Conservation (phyloP, 176 grass and related monocot genomes). For the Saccharum officinarum region DNA sequence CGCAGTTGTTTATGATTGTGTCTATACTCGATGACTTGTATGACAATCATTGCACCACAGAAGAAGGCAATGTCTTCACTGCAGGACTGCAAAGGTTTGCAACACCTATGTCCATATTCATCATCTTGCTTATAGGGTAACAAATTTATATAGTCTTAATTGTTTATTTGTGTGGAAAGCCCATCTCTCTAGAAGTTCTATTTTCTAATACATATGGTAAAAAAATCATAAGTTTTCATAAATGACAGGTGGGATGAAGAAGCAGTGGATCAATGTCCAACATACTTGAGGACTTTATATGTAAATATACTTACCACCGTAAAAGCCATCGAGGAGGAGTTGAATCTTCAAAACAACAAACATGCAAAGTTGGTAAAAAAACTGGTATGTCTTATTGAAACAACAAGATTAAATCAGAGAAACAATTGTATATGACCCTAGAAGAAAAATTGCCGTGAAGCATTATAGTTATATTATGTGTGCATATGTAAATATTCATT, state of each 20-base stretch:
- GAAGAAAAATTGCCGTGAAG: background rate
- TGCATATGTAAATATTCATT: background rate
- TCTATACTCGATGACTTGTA: background rate
- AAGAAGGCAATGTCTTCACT: background rate
- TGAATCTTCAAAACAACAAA: slow-evolving; percentile 26
- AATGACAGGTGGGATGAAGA: slow-evolving; percentile 38
- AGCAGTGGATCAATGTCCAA: slow-evolving; percentile 3
- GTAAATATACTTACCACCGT: background rate
- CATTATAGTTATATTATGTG: background rate
- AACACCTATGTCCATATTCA: background rate
- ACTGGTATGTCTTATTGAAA: background rate
- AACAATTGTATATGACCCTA: background rate
- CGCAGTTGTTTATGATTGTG: background rate
- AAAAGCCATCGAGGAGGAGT: slow-evolving; percentile 23
- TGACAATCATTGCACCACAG: background rate
- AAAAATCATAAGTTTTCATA: background rate
- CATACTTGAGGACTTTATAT: slow-evolving; percentile 15
- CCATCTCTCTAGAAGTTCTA: background rate
- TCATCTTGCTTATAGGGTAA: background rate
- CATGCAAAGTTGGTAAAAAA: background rate
- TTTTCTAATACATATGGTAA: background rate
- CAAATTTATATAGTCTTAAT: background rate
- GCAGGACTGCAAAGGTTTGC: background rate
- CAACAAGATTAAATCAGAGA: background rate
- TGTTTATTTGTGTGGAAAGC: background rate